Evolutionary conservation across 1,284 basidiomycete species (phyloP).

Genomic region (Calocybe gambosa): DNA sequence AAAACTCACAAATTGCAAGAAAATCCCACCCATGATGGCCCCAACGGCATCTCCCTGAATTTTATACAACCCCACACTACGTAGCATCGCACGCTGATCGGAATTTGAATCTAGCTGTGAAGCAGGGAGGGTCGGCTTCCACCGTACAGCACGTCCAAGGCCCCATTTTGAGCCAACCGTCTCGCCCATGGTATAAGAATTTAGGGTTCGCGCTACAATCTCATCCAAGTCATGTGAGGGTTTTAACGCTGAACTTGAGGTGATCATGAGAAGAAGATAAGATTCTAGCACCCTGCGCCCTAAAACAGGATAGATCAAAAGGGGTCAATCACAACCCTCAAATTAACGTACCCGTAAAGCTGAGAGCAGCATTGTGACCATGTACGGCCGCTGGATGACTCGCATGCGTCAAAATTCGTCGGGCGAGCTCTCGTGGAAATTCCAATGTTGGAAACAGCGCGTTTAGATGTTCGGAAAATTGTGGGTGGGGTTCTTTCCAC

Average conservation of each 20-base stretch:
- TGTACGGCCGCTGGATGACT: constrained; percentile 59
- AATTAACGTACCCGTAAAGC: constrained; percentile 55
- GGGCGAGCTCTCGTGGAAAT: constrained; percentile 64
- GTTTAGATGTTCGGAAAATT: constrained; percentile 50
- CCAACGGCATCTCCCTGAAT: constrained; percentile 71
- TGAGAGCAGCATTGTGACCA: constrained; percentile 64
- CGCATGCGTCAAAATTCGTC: constrained; percentile 67
- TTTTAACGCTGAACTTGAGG: constrained; percentile 44
- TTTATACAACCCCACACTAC: constrained; percentile 64
- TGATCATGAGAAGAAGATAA: constrained; percentile 67
- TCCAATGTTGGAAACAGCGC: constrained; percentile 56
- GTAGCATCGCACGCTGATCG: constrained; percentile 30
- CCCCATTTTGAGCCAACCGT: constrained; percentile 68
- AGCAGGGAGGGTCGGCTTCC: constrained; percentile 50
- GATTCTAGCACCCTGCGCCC: constrained; percentile 70
- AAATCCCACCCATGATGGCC: constrained; percentile 71
- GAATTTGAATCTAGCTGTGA: constrained; percentile 20
- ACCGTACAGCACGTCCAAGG: constrained; percentile 59
- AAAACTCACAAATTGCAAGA: constrained; percentile 67
- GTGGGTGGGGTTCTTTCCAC: constrained; percentile 16
- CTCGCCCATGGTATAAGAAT: constrained; percentile 66
- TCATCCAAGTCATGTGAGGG: constrained; percentile 49
- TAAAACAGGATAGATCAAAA: constrained; percentile 23
- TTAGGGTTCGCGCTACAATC: constrained; percentile 48
- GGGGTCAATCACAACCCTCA: neutral